Evolutionary conservation across 1,139 yeast genomes (phyloP), one percentile per base, ranked within the genome.

Genomic region (Ashbya aceris): DNA sequence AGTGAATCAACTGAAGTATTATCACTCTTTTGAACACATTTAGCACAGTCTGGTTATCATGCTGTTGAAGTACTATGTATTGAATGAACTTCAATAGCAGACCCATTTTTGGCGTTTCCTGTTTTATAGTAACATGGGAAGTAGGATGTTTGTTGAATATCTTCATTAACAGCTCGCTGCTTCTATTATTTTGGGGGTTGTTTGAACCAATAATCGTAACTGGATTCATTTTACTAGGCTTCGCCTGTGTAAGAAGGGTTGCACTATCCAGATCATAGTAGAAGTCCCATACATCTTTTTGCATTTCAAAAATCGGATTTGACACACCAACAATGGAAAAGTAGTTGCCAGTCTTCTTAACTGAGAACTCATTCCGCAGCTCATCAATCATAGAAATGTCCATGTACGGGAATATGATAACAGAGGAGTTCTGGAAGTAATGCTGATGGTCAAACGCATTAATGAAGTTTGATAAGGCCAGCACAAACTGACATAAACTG

Each of bases 271-370:
- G 31, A 44, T 58, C 55, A 38, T 56, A 58, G 38, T 50, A 56
- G 38, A 46, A 51, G 41, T 58, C 61, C 59, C 61, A 58, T 6
- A 51, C 33, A 40, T 54, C 53, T 9, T 44, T 40, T 38, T 56
- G 60, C 20, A 42, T 46, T 44, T 53, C 50, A 37, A 58, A 57
- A 6, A 58, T 56, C 8, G 62, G 61, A 39, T 59, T 59, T 2
- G 59, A 51, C 4, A 60, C 57, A 7, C 63, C 63, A 4, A 55
- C 45, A 9, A 59, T 49, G n/a, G 45, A 41, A 36, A 52, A 46
- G 5, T 20, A 23, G 29, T 14, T 20, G 5, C n/a, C n/a, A 7
- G 13, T 13, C 8, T 34, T 27, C 10, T 26, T 7, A 2, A 38
- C n/a, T 4, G 37, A 33, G 10, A 49, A 41, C 33, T 46, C 46